Evolutionary conservation across 805 yeast species (phyloP).

Genomic region (Soucietia sequanensis): DNA sequence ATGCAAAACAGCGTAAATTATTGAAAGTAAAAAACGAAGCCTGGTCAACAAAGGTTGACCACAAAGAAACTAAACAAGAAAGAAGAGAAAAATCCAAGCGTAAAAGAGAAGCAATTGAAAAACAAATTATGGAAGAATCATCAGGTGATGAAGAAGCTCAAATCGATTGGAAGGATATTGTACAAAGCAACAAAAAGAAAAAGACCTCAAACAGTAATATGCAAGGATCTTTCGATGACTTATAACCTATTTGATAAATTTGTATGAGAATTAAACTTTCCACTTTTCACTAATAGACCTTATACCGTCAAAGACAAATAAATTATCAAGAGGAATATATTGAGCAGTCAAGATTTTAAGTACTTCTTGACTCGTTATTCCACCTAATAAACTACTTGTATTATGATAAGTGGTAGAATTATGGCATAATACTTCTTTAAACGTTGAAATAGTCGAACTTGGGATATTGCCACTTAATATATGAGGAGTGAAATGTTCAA

Average conservation of each 20-base stretch:
- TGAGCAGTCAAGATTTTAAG: slow-evolving; percentile 76
- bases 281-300: slow-evolving; percentile 46
- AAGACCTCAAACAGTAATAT: slow-evolving; percentile 40
- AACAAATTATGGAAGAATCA: slow-evolving; percentile 44
- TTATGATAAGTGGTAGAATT: slow-evolving; percentile 52
- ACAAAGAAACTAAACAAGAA: slow-evolving; percentile 58
- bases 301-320: slow-evolving; percentile 72
- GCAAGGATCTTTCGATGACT: slow-evolving; percentile 61
- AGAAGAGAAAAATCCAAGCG: slow-evolving; percentile 70
- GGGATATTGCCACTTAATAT: slow-evolving; percentile 16
- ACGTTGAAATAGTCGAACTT: slow-evolving; percentile 13
- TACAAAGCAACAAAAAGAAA: slow-evolving; percentile 61
- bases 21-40: slow-evolving; percentile 57
- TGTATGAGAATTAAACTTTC: slow-evolving; percentile 21
- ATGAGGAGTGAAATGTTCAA: slow-evolving; percentile 11
- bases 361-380: slow-evolving; percentile 81
- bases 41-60: slow-evolving; percentile 74
- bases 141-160: slow-evolving; percentile 47
- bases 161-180: slow-evolving; percentile 86
- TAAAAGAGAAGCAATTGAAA: slow-evolving; percentile 66
- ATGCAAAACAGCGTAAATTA: slow-evolving; percentile 44
- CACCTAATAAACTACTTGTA: slow-evolving; percentile 72
- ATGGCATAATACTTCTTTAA: slow-evolving; percentile 35
- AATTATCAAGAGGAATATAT: slow-evolving; percentile 73
- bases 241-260: slow-evolving; percentile 15